Percentiles rank a stretch among this genome's conserved stretches.
Conservation (phyloP, 805 yeast species). For the Saccharomyces kudriavzevii region DNA sequence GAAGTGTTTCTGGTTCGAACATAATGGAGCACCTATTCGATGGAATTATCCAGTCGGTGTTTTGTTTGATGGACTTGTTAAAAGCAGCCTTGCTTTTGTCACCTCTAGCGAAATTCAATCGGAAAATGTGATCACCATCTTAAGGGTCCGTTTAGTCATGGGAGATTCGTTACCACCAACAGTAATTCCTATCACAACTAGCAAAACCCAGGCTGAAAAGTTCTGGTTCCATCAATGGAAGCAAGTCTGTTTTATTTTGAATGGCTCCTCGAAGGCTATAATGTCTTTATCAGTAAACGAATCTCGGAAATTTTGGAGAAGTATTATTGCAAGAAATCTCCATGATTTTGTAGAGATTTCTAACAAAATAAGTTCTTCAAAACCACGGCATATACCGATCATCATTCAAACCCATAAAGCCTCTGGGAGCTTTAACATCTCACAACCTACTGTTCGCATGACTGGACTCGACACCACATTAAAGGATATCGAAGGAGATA, state of each 20-base stretch:
- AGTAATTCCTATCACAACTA: slow-evolving; percentile 37
- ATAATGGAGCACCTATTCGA: slow-evolving; percentile 51
- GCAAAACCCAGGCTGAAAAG: slow-evolving; percentile 28
- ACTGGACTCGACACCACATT: slow-evolving; percentile 14
- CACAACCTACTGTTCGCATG: slow-evolving; percentile 15
- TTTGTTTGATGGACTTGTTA: slow-evolving; percentile 41
- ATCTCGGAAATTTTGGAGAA: slow-evolving; percentile 49
- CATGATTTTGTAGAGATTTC: slow-evolving; percentile 16
- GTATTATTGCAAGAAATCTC: slow-evolving; percentile 32
- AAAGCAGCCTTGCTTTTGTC: neutral
- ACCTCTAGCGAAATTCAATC: neutral
- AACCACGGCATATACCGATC: slow-evolving; percentile 13
- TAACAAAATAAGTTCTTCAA: slow-evolving; percentile 13
- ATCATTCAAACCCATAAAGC: slow-evolving; percentile 4
- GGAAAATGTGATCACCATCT: slow-evolving; percentile 28
- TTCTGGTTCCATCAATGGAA: slow-evolving; percentile 74
- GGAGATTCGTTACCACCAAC: slow-evolving; percentile 37
- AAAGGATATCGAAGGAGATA: neutral
- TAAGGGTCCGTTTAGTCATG: slow-evolving; percentile 41
- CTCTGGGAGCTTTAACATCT: neutral
- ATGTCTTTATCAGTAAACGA: slow-evolving; percentile 65
- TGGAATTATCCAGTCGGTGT: slow-evolving; percentile 79
- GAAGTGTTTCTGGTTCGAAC: slow-evolving; percentile 56
- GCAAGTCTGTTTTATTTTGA: slow-evolving; percentile 67
- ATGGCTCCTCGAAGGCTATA: slow-evolving; percentile 73